Conservation (phyloP, 2,329 filamentous ascomycete species). For the Pestalotiopsis sp. region DNA sequence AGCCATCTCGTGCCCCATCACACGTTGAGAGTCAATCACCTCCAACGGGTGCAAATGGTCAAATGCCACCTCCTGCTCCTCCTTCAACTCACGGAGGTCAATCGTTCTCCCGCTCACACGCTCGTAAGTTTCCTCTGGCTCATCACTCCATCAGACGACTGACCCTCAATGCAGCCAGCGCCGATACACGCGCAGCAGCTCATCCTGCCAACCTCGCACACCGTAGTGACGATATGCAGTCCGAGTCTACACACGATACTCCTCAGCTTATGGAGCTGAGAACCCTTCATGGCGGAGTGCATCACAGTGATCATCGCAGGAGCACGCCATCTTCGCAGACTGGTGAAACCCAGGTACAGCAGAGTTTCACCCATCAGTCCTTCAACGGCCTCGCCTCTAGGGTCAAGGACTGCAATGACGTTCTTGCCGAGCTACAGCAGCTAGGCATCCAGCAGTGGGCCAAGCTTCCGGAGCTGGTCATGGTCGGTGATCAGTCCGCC, state of each 20-base stretch:
- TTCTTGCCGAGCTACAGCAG: slow-evolving; percentile 68
- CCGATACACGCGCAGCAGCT: slow-evolving; percentile 7
- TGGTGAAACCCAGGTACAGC: slow-evolving; percentile 31
- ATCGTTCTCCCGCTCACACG: slow-evolving; percentile 14
- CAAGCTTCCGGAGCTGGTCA: slow-evolving; percentile 76
- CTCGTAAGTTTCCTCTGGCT: slow-evolving; percentile 13
- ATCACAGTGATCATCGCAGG: neutral
- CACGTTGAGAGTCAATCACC: neutral
- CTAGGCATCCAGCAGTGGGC: slow-evolving; percentile 70
- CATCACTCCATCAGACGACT: neutral
- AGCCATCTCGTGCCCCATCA: neutral
- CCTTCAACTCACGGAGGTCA: neutral
- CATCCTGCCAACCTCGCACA: neutral
- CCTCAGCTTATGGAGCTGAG: slow-evolving; percentile 13
- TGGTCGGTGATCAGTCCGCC: slow-evolving; percentile 83
- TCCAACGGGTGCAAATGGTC: neutral
- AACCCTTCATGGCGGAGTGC: neutral
- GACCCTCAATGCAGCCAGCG: slow-evolving; percentile 11
- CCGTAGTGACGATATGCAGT: slow-evolving; percentile 7
- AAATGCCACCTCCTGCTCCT: slow-evolving; percentile 9
- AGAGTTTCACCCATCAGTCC: slow-evolving; percentile 37
- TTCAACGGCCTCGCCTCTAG: slow-evolving; percentile 62
- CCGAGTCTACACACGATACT: slow-evolving; percentile 10
- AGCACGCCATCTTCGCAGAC: slow-evolving; percentile 21
- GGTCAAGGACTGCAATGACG: slow-evolving; percentile 67